Evolutionary conservation across 1,139 yeast genomes (phyloP), one percentile per base, ranked within the genome.

Genomic region (Saccharomyces hybrid): DNA sequence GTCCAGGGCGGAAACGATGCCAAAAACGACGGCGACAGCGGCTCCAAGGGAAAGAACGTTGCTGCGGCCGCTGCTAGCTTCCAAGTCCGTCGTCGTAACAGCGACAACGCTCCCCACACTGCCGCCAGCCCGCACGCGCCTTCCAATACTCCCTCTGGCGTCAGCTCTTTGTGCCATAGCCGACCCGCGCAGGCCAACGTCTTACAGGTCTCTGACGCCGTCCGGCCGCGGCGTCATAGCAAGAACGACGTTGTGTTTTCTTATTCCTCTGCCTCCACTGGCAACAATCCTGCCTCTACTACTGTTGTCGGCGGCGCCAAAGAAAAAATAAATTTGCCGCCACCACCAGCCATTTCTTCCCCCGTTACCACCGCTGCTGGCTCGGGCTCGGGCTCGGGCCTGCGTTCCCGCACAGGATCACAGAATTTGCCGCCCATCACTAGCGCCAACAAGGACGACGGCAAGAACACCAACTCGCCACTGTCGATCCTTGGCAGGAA

Each of bases 311-410:
- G 7, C 44, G 44, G 44, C 44, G 44, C 44, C 44, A 38, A 16
- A 38, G 25, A 38, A 38, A 38, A 38, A 38, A 38, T 38, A 38
- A 8, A 38, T 16, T 38, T 38, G 44, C 44, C 44, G 44, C 44
- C 44, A 38, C 44, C 44, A 38, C 25, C 38, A 5, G 14, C 38
- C 6, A 38, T 38, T 38, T 38, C 44, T 38, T 38, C 44, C 44
- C 26, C 44, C 44, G 44, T 11, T 38, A 38, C 44, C 44, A 38
- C 44, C 44, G 44, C 47, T 29, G 53, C 27, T 44, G 51, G 53
- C 52, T 31, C 51, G 27, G 51, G 50, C 47, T 46, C 47, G 48
- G 51, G 50, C 47, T 25, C 47, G 51, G 50, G 28, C 16, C 16
- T 23, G 16, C 53, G 44, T 38, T 38, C 44, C 44, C 25, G 44